Evolutionary conservation across 495 filamentous ascomycete species (phyloP).

Genomic region (Penicillium waksmanii): DNA sequence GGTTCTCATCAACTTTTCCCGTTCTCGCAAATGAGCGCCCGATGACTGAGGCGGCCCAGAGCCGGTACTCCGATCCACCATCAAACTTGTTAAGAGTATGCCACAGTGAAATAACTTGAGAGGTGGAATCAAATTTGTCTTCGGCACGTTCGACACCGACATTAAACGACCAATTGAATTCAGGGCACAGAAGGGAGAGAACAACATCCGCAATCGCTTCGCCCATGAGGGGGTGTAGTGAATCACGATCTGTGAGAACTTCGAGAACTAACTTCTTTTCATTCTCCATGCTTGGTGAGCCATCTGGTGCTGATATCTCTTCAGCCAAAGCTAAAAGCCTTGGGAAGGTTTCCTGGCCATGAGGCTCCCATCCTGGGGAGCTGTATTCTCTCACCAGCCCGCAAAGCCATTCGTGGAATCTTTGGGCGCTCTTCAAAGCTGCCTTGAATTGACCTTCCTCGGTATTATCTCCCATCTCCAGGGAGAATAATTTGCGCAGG

Average conservation of each 20-base stretch:
- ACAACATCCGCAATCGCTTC: constrained; percentile 69
- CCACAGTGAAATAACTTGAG: constrained; percentile 68
- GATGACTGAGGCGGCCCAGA: constrained; percentile 84
- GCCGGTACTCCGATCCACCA: constrained; percentile 67
- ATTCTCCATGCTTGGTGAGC: constrained; percentile 59
- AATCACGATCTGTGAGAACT: constrained; percentile 72
- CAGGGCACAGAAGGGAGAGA: constrained; percentile 70
- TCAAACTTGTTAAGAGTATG: constrained; percentile 66
- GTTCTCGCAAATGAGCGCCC: constrained; percentile 82
- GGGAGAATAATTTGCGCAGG: constrained; percentile 69
- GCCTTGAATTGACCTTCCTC: constrained; percentile 74
- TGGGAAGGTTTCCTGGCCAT: constrained; percentile 60
- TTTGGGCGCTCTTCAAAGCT: constrained; percentile 67
- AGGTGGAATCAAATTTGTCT: constrained; percentile 58
- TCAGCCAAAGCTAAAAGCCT: constrained; percentile 66
- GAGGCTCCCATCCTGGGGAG: constrained; percentile 49
- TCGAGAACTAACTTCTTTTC: constrained; percentile 76
- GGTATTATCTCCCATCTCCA: constrained; percentile 67
- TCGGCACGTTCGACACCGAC: constrained; percentile 59
- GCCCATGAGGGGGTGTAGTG: constrained; percentile 64
- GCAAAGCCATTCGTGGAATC: constrained; percentile 74
- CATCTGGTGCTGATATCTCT: constrained; percentile 58
- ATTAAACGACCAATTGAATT: constrained; percentile 64
- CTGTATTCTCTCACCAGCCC: constrained; percentile 60
- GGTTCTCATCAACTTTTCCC: constrained; percentile 56